These are phyloP conservation scores for Thymus mandschuricus DNA, from an alignment of 257 asterid genomes.

Conservation along the genomic window DNA sequence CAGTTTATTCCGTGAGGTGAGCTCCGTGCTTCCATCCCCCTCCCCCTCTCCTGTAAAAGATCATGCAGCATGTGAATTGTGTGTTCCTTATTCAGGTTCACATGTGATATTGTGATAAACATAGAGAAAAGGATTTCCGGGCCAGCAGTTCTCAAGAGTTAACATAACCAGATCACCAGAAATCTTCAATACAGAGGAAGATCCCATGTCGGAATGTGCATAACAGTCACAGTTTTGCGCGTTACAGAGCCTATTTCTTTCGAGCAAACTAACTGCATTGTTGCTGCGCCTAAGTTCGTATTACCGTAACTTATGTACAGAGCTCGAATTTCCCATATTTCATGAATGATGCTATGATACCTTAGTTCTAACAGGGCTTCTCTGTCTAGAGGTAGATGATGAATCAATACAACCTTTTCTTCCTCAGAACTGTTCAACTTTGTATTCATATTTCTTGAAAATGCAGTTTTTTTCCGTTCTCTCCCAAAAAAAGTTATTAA, in stretches of 20 bases:
- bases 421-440: neutral
- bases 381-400: neutral
- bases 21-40: neutral
- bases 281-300: neutral
- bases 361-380: neutral
- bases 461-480: neutral
- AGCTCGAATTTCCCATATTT: neutral
- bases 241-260: neutral
- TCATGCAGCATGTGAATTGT: neutral
- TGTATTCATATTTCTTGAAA: neutral
- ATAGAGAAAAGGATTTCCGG: neutral
- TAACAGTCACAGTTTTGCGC: neutral
- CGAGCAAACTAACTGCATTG: neutral
- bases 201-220: constrained; percentile 3
- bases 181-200: constrained; percentile 5
- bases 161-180: neutral
- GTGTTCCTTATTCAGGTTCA: constrained; percentile 21
- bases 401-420: neutral
- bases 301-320: neutral
- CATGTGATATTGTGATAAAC: neutral
- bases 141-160: neutral
- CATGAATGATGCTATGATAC: neutral
- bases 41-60: neutral
- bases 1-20: constrained; percentile 12
- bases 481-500: neutral